Evolutionary conservation across 176 grass and related monocot genomes (phyloP).

Genomic region (Thalia dealbata): DNA sequence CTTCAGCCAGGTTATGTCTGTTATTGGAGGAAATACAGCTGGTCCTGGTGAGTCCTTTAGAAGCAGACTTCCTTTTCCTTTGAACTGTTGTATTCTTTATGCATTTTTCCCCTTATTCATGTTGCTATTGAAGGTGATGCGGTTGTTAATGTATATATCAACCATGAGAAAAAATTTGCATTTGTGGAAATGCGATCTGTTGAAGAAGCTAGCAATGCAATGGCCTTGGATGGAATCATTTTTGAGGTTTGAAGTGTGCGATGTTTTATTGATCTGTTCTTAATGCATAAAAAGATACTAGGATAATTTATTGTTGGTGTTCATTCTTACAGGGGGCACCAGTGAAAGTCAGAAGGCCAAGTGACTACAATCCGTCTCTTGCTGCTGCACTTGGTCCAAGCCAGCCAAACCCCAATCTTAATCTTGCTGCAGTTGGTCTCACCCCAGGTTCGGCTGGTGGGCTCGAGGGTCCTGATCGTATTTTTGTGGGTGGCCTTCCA

Average conservation of each 20-base stretch:
- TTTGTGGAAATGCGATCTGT: slow-evolving; percentile 99
- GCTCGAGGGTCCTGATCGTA: slow-evolving; percentile 88
- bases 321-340: slow-evolving; percentile 47
- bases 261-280: too few species aligned
- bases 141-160: slow-evolving; percentile 98
- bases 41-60: slow-evolving; percentile 55
- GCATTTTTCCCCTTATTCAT: slow-evolving; percentile 1
- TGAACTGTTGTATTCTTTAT: background rate
- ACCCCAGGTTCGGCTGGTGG: slow-evolving; percentile 83
- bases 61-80: background rate
- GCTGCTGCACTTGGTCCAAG: slow-evolving; percentile 87
- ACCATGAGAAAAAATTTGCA: slow-evolving; percentile 99
- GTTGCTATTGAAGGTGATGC: slow-evolving; percentile 47
- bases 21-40: slow-evolving; percentile 93
- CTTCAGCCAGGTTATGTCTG: slow-evolving; percentile 94
- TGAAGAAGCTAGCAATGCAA: slow-evolving; percentile 98
- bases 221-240: slow-evolving; percentile 95
- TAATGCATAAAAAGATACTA: background rate
- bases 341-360: slow-evolving; percentile 90
- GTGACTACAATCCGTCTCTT: slow-evolving; percentile 89
- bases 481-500: slow-evolving; percentile 90
- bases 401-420: slow-evolving; percentile 91
- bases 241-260: slow-evolving; percentile 42
- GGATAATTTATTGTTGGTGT: background rate
- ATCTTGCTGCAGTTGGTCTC: slow-evolving; percentile 83